These are phyloP conservation scores for Cladosporium austrohemisphaericum DNA, from an alignment of 2,329 filamentous ascomycete species.

Conservation along the genomic window DNA sequence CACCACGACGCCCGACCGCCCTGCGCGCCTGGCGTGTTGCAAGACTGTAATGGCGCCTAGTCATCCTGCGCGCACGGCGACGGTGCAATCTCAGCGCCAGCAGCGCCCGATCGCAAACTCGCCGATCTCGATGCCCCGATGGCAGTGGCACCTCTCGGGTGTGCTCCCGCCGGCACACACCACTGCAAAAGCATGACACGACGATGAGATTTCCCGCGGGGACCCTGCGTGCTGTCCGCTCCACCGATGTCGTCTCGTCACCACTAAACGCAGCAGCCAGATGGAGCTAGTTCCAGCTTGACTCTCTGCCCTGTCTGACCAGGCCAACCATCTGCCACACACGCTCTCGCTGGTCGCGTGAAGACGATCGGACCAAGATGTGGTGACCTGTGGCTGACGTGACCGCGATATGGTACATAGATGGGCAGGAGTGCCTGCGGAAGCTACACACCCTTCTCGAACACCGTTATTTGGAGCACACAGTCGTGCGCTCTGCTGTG, in stretches of 20 bases:
- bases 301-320: not conserved
- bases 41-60: too few relatives aligned
- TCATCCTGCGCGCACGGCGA: too few relatives aligned
- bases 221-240: not conserved
- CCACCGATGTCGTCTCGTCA: conserved; percentile 9
- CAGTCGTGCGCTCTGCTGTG: not conserved
- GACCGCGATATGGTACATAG: too few relatives aligned
- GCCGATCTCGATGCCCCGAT: conserved; percentile 5
- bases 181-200: conserved; percentile 3
- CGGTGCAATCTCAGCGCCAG: conserved; percentile 4
- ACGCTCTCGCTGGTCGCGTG: too few relatives aligned
- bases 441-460: conserved; percentile 8
- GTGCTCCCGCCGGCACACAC: not conserved
- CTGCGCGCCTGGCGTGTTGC: too few relatives aligned
- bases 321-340: not conserved
- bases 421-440: too few relatives aligned
- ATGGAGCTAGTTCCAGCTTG: too few relatives aligned
- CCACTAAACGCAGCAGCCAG: not conserved
- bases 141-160: conserved; percentile 8
- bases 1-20: too few relatives aligned
- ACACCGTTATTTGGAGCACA: not conserved
- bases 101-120: conserved; percentile 5
- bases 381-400: not conserved
- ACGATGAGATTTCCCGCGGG: not conserved
- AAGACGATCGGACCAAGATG: not conserved